Conservation (phyloP, 257 asterid species). For the Nicotiana tabacum region DNA sequence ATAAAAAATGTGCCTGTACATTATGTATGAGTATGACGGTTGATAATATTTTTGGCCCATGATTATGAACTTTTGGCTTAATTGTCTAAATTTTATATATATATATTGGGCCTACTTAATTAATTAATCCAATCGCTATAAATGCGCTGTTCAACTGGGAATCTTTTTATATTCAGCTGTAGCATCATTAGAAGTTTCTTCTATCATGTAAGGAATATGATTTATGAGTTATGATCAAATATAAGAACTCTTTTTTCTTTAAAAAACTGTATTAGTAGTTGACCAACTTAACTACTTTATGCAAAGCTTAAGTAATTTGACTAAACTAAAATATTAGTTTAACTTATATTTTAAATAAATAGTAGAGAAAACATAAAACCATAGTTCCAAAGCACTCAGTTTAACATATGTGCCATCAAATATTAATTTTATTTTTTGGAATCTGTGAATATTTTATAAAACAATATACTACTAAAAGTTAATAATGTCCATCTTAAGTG, state of each 20-base stretch:
- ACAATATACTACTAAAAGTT: neutral
- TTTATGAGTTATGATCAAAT: neutral
- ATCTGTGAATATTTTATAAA: neutral
- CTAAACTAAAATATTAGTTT: neutral
- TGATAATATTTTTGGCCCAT: neutral
- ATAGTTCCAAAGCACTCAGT: too few relatives aligned
- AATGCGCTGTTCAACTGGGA: neutral
- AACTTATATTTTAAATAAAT: neutral
- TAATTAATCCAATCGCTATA: neutral
- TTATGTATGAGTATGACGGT: neutral
- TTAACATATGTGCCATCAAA: too few relatives aligned
- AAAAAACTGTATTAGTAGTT: neutral
- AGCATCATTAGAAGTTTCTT: constrained; percentile 5
- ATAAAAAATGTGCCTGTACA: neutral
- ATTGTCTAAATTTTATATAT: neutral
- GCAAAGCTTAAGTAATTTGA: neutral
- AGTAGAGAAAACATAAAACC: neutral
- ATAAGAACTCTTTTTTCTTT: neutral
- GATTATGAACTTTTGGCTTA: constrained; percentile 2
- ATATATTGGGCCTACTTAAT: neutral
- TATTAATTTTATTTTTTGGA: neutral
- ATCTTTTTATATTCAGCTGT: neutral
- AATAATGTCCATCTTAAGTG: neutral
- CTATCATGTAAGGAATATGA: constrained; percentile 3
- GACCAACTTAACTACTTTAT: constrained; percentile 7